Conservation (phyloP, 441 rosid species). For the Populus tomentosa region DNA sequence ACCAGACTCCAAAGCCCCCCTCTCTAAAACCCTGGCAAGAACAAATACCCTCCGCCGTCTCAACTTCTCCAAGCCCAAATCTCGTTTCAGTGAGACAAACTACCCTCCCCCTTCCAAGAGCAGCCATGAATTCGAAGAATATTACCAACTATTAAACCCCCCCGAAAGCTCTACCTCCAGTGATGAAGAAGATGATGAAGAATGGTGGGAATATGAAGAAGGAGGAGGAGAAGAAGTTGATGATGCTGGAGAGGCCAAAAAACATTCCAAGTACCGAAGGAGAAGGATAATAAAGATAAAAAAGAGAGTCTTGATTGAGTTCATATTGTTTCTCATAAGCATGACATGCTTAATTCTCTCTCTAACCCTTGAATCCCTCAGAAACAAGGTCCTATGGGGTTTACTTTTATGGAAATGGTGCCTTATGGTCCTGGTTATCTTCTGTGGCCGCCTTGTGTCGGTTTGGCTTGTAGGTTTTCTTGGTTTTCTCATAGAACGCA, state of each 20-base stretch:
- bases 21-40: not conserved
- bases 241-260: too few species aligned
- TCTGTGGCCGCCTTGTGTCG: constrained; percentile 43
- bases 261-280: not conserved
- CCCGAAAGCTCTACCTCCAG: constrained; percentile 1
- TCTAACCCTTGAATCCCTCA: constrained; percentile 22
- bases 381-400: constrained; percentile 22
- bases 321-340: constrained; percentile 27
- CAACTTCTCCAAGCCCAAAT: constrained; percentile 22
- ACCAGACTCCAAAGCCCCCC: not conserved
- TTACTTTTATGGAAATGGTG: constrained; percentile 55
- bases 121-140: constrained; percentile 17
- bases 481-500: constrained; percentile 43
- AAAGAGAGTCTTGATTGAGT: constrained; percentile 31
- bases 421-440: constrained; percentile 35
- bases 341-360: constrained; percentile 29
- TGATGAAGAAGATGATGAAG: constrained; percentile 25
- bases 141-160: constrained; percentile 8
- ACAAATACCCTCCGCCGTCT: constrained; percentile 14
- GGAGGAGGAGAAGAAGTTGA: not conserved
- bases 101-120: constrained; percentile 8
- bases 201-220: constrained; percentile 25
- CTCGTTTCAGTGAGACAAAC: constrained; percentile 20
- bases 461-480: constrained; percentile 41
- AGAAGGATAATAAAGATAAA: constrained; percentile 25